Conservation (phyloP, 768 basidiomycete genomes). For the Psilocybe cubensis region DNA sequence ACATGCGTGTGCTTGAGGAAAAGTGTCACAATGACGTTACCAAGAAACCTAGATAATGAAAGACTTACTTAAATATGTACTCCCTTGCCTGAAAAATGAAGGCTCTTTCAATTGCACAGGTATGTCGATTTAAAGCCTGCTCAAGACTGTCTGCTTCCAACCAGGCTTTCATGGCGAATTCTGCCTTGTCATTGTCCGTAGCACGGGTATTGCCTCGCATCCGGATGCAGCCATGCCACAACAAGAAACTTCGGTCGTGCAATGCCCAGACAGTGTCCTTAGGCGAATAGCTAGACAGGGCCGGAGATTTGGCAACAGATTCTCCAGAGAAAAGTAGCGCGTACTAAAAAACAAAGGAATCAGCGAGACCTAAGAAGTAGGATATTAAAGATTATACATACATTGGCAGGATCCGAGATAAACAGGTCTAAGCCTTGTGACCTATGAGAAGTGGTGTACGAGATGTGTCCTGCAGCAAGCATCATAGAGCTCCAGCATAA, state of each 20-base stretch:
- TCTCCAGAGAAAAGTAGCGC: slow-evolving; percentile 81
- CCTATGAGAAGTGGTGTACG: slow-evolving; percentile 54
- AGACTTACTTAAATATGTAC: slow-evolving; percentile 74
- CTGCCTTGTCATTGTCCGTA: slow-evolving; percentile 54
- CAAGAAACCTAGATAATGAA: slow-evolving; percentile 1
- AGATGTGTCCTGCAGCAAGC: slow-evolving; percentile 65
- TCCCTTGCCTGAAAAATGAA: slow-evolving; percentile 75
- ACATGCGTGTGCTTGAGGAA: slow-evolving; percentile 62
- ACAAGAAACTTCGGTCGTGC: slow-evolving; percentile 65
- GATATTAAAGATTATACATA: slow-evolving; percentile 34
- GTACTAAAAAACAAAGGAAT: slow-evolving; percentile 45
- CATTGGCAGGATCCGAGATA: slow-evolving; percentile 67
- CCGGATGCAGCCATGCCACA: slow-evolving; percentile 75
- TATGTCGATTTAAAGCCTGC: slow-evolving; percentile 61
- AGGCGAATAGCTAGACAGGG: slow-evolving; percentile 33
- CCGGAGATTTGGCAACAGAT: slow-evolving; percentile 43
- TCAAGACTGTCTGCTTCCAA: slow-evolving; percentile 71
- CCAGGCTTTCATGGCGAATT: slow-evolving; percentile 73
- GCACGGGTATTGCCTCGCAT: slow-evolving; percentile 49
- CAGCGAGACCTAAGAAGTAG: slow-evolving; percentile 1
- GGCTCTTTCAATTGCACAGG: slow-evolving; percentile 67
- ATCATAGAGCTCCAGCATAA: slow-evolving; percentile 75
- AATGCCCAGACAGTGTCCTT: slow-evolving; percentile 81
- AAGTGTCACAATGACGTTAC: slow-evolving; percentile 10
- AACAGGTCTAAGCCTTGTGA: slow-evolving; percentile 50